Evolutionary conservation across 1,139 yeast genomes (phyloP).

Genomic region (Zygosaccharomyces sapae): DNA sequence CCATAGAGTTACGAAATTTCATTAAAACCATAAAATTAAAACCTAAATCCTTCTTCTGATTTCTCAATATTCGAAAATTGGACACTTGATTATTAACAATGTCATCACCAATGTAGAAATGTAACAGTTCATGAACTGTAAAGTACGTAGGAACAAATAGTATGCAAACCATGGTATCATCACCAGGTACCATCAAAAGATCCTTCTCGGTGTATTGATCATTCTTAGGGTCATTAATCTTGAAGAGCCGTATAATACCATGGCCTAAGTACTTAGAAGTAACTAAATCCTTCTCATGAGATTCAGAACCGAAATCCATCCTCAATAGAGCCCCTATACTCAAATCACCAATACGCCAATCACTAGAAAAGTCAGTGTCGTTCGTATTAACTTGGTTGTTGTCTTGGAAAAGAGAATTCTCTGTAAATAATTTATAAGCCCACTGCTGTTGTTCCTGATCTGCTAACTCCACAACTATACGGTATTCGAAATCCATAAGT

Average conservation of each 20-base stretch:
- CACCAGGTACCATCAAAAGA: constrained; percentile 41
- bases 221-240: constrained; percentile 38
- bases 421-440: constrained; percentile 15
- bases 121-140: constrained; percentile 77
- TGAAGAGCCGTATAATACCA: constrained; percentile 67
- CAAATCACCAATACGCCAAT: constrained; percentile 22
- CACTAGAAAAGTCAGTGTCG: constrained; percentile 6
- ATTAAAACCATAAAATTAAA: constrained; percentile 61
- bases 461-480: constrained; percentile 17
- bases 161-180: constrained; percentile 68
- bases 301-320: constrained; percentile 9
- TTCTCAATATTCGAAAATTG: constrained; percentile 66
- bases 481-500: constrained; percentile 16
- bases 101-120: constrained; percentile 62
- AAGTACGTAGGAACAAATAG: constrained; percentile 85
- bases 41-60: constrained; percentile 60
- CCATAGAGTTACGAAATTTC: constrained; percentile 56
- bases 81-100: constrained; percentile 51
- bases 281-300: constrained; percentile 20
- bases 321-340: constrained; percentile 7
- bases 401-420: constrained; percentile 5
- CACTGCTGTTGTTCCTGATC: constrained; percentile 11
- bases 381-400: constrained; percentile 8
- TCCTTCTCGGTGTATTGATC: constrained; percentile 21
- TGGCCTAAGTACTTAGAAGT: constrained; percentile 51